These are phyloP conservation scores for Populus hybrid DNA, from an alignment of 441 rosid species.

Conservation along the genomic window DNA sequence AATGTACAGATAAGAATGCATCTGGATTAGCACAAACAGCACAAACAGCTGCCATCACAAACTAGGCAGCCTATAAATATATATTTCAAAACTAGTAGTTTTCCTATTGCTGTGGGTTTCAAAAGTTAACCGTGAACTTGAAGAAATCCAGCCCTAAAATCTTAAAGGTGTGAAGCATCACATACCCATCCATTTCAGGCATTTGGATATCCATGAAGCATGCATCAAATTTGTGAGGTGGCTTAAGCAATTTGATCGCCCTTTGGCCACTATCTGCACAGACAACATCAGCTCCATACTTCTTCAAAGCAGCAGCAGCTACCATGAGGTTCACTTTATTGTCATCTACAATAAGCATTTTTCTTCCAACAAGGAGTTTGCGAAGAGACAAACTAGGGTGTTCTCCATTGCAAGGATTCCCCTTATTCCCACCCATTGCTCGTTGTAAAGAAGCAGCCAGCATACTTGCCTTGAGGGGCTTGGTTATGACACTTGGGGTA, in stretches of 20 bases:
- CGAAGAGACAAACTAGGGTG: constrained; percentile 47
- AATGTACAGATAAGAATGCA: not conserved
- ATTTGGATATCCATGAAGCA: constrained; percentile 99
- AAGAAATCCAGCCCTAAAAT: not conserved
- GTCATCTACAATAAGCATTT: constrained; percentile 76
- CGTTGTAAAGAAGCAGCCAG: constrained; percentile 72
- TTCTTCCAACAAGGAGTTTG: constrained; percentile 69
- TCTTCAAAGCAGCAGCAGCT: constrained; percentile 85
- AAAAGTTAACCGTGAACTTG: not conserved
- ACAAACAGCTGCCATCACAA: not conserved
- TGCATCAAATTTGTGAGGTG: constrained; percentile 84
- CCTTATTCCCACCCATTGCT: constrained; percentile 70
- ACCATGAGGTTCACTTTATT: constrained; percentile 79
- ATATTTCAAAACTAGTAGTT: not conserved
- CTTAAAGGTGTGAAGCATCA: constrained; percentile 1
- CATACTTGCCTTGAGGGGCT: constrained; percentile 88
- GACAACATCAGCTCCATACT: constrained; percentile 86
- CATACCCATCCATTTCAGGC: constrained; percentile 98
- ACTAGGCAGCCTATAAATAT: not conserved
- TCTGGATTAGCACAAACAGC: not conserved
- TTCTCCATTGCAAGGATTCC: constrained; percentile 55
- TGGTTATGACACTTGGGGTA: constrained; percentile 44
- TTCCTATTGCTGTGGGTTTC: not conserved
- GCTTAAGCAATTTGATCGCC: constrained; percentile 58
- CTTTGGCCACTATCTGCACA: constrained; percentile 60